Conservation (phyloP, 257 asterid genomes). For the Jacaranda mimosifolia region DNA sequence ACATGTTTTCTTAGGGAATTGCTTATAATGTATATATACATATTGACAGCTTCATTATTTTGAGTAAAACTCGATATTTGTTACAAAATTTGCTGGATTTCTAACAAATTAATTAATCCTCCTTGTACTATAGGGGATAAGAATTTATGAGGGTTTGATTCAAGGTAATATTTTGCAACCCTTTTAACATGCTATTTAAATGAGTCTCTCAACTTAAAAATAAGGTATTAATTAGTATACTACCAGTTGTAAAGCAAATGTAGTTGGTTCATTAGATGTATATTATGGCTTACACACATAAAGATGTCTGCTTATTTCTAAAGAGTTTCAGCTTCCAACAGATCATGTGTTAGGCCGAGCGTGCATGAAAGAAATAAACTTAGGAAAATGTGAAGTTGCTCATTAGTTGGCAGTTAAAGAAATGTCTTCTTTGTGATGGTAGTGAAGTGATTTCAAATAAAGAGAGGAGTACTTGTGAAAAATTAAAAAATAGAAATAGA, state of each 20-base stretch:
- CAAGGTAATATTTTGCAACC: not conserved
- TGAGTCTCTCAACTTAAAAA: not conserved
- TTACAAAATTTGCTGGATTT: not conserved
- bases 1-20: no score
- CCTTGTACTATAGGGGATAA: not conserved
- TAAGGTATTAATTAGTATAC: no score
- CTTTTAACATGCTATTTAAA: not conserved
- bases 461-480: constrained; percentile 20
- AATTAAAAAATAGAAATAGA: constrained; percentile 4
- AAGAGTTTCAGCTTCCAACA: constrained; percentile 55
- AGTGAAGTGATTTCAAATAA: constrained; percentile 20
- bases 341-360: constrained; percentile 43
- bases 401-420: constrained; percentile 48
- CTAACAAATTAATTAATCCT: not conserved
- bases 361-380: constrained; percentile 45
- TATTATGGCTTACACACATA: not conserved
- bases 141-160: not conserved
- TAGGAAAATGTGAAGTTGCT: constrained; percentile 44
- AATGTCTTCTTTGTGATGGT: constrained; percentile 24
- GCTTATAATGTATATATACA: no score
- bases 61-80: no score
- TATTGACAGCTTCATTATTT: no score
- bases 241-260: not conserved
- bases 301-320: not conserved
- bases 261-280: not conserved